phyloP scores from a whole-genome alignment of 1,139 yeast species.

The Suhomyces bolitotheri region DNA sequence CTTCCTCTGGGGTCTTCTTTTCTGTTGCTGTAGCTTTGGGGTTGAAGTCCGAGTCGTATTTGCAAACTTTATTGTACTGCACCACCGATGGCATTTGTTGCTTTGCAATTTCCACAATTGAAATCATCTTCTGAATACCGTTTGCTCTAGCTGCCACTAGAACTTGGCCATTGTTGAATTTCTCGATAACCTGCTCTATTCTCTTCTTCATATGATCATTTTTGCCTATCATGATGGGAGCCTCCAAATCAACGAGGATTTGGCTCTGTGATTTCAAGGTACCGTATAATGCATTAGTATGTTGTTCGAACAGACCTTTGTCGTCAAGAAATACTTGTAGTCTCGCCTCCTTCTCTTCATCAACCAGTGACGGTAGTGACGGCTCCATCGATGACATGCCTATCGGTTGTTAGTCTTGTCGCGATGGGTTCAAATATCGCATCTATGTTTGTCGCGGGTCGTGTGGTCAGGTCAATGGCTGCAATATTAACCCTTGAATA shows the following conservation, averaged over 20 bases:
- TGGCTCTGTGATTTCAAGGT: slow-evolving; percentile 2
- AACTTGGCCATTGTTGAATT: slow-evolving; percentile 12
- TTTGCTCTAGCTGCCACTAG: slow-evolving; percentile 22
- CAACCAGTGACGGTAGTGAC: neutral
- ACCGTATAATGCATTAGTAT: slow-evolving; percentile 1
- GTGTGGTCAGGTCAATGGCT: slow-evolving; percentile 3
- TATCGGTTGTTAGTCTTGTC: no score
- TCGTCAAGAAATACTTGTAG: slow-evolving; percentile 6
- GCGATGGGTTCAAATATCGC: slow-evolving; percentile 1
- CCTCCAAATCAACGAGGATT: slow-evolving; percentile 1
- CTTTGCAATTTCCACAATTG: slow-evolving; percentile 32
- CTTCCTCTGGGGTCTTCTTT: slow-evolving; percentile 1
- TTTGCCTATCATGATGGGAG: slow-evolving; percentile 21
- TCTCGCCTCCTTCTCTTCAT: slow-evolving; percentile 4
- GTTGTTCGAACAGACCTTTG: slow-evolving; percentile 3
- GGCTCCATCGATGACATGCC: slow-evolving; percentile 1
- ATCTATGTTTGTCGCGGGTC: slow-evolving; percentile 1
- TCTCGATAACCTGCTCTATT: slow-evolving; percentile 19
- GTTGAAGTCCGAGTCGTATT: slow-evolving; percentile 11
- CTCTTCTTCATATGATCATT: slow-evolving; percentile 29
- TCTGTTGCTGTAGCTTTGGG: slow-evolving; percentile 9
- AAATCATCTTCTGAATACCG: slow-evolving; percentile 27
- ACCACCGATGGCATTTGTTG: slow-evolving; percentile 5
- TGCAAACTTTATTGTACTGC: slow-evolving; percentile 17
- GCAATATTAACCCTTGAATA: no score